Base-by-base conservation (phyloP, 179 eudicot genomes). In the Patellifolia procumbens region DNA sequence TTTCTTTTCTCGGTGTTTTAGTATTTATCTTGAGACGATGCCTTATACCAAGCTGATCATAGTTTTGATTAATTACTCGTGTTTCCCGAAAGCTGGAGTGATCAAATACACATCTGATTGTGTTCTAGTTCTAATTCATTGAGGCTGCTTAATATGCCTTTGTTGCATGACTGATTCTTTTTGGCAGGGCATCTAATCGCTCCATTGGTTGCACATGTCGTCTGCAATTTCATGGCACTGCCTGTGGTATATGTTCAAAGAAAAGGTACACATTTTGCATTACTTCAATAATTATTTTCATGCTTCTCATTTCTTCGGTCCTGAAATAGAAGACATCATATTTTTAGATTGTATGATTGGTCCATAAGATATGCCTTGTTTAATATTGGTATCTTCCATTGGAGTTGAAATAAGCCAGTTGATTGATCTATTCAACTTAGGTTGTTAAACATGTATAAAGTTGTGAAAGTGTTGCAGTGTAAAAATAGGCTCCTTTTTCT, bases 211-310 rank as follows among this genome's bases (percentile, higher is more conserved):
- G 91, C 94, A 74, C 98, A 92, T 84, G 76, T 87, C 2, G 89
- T 91, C 79, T 94, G 97, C 90, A 94, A 94, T 81, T 83, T 85
- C 74, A 88, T 89, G 96, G 97, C 94, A 71, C 78, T 94, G 80
- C 98, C 98, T 48, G 86, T 78, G 15, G 58, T 92, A 37, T 88
- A 84, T 86, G 89, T 91, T 32, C 81, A 72, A 20, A 83, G 84
- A 62, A 85, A 85, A 85, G 92, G 98, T 91, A 86, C 37, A 78
- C 52, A 58, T 60, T 12, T 51, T 45, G 32, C 24, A 26, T 59
- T 28, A 11, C 6, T 26, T 26, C 63, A 26, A 26, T n/a, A n/a
- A n/a, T n/a, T n/a, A n/a, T n/a, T n/a, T n/a, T n/a, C n/a, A n/a
- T n/a, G 13, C 13, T 26, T 9, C 24, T 58, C 24, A 22, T 4